These are phyloP conservation scores for Tylopilus sp. DNA, from an alignment of 768 basidiomycete genomes.

Conservation along the genomic window DNA sequence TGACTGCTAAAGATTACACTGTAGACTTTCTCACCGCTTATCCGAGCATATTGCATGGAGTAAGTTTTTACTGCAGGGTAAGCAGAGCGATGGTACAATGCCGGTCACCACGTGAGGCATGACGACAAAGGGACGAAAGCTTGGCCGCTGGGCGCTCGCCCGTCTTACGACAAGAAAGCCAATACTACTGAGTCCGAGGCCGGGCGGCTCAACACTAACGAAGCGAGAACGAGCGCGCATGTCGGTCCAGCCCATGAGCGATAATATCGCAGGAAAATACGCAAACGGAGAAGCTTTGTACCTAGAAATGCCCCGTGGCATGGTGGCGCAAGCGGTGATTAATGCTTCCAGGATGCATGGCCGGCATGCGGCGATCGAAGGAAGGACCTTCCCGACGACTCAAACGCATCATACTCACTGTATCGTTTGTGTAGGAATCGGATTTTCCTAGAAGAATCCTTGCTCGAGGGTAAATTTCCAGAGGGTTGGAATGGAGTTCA, in stretches of 20 bases:
- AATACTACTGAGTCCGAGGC: constrained; percentile 1
- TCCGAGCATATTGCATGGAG: constrained; percentile 3
- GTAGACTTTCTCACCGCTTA: constrained; percentile 20
- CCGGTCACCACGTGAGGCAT: background rate
- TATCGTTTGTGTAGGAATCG: constrained; percentile 6
- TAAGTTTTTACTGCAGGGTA: background rate
- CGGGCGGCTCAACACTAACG: constrained; percentile 15
- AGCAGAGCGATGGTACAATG: background rate
- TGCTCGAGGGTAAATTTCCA: background rate
- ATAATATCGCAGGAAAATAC: constrained; percentile 28
- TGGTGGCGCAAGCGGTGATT: constrained; percentile 32
- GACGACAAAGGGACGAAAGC: background rate
- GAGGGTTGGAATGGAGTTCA: constrained; percentile 6
- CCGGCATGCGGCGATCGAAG: constrained; percentile 22
- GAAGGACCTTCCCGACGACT: constrained; percentile 17
- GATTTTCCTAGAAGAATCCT: constrained; percentile 31
- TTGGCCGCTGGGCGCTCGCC: background rate
- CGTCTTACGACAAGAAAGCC: constrained; percentile 1
- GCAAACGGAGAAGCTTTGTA: constrained; percentile 20
- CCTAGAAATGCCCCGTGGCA: constrained; percentile 17
- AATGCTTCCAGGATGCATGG: constrained; percentile 26
- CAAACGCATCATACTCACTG: background rate
- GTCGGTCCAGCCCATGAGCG: constrained; percentile 16
- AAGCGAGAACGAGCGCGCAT: constrained; percentile 10
- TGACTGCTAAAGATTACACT: constrained; percentile 13